Evolutionary conservation across 352 stramenopile species (phyloP).

Genomic region (Globisporangium middletonii): DNA sequence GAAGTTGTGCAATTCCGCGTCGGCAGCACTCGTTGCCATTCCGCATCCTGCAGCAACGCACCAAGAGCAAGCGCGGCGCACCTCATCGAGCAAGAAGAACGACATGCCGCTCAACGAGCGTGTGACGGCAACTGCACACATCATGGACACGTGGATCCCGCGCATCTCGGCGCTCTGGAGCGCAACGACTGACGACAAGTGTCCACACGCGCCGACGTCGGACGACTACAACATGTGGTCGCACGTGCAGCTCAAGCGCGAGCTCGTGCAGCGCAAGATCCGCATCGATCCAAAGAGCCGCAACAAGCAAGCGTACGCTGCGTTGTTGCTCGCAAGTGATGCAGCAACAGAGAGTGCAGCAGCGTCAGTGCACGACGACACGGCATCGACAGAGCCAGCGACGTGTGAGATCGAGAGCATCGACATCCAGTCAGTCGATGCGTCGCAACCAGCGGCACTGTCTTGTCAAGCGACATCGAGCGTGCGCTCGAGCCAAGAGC

Average conservation of each 20-base stretch:
- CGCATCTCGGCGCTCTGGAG: constrained; percentile 38
- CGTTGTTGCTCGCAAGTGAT: constrained; percentile 28
- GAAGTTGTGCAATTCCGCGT: constrained; percentile 4
- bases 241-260: constrained; percentile 42
- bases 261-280: constrained; percentile 45
- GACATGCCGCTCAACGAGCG: background rate
- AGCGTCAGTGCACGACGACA: background rate
- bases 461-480: background rate
- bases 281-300: constrained; percentile 35
- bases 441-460: background rate
- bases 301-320: constrained; percentile 43
- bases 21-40: background rate
- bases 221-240: constrained; percentile 52
- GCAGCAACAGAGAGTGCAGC: constrained; percentile 3
- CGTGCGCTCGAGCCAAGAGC: background rate
- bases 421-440: background rate
- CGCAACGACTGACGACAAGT: constrained; percentile 32
- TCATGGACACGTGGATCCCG: constrained; percentile 17
- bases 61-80: background rate
- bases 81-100: background rate
- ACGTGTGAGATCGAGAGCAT: constrained; percentile 4
- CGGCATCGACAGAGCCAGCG: background rate
- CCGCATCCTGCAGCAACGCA: background rate
- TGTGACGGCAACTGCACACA: background rate
- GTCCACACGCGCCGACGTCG: constrained; percentile 27